These are phyloP conservation scores for Talaromyces pinophilus DNA, from an alignment of 2,329 filamentous ascomycete species.

Conservation along the genomic window DNA sequence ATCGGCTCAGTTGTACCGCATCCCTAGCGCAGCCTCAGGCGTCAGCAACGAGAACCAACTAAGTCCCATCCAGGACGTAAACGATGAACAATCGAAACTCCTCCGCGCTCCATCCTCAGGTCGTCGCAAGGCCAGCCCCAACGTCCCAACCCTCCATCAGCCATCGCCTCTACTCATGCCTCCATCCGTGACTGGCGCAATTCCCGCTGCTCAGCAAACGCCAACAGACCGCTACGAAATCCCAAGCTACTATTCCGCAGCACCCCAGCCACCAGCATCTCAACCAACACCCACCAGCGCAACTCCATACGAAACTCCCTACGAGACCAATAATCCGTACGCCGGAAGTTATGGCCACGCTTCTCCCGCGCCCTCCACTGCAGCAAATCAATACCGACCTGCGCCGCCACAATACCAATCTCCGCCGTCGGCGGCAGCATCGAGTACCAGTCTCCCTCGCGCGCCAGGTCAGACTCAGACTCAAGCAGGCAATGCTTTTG, in stretches of 20 bases:
- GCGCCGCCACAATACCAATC: conserved; percentile 21
- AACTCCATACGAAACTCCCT: background rate
- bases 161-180: conserved; percentile 13
- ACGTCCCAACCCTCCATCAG: conserved; percentile 16
- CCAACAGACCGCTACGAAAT: conserved; percentile 23
- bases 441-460: background rate
- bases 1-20: conserved; percentile 32
- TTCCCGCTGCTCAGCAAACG: conserved; percentile 5
- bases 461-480: background rate
- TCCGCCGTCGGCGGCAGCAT: background rate
- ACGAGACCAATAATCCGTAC: conserved; percentile 21
- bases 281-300: background rate
- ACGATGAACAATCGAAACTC: conserved; percentile 31
- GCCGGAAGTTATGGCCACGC: background rate
- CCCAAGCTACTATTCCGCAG: conserved; percentile 23
- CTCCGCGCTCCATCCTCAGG: conserved; percentile 44
- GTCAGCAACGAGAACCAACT: conserved; percentile 26
- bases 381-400: conserved; percentile 15
- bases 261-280: background rate
- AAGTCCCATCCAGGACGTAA: background rate
- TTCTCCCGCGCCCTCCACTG: conserved; percentile 7
- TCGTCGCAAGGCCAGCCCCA: conserved; percentile 35
- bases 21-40: conserved; percentile 29
- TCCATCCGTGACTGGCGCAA: conserved; percentile 5
- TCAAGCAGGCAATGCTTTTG: conserved; percentile 28